Evolutionary conservation across 2,329 filamentous ascomycete genomes (phyloP).

Genomic region (Ascochyta viciae-villosae): DNA sequence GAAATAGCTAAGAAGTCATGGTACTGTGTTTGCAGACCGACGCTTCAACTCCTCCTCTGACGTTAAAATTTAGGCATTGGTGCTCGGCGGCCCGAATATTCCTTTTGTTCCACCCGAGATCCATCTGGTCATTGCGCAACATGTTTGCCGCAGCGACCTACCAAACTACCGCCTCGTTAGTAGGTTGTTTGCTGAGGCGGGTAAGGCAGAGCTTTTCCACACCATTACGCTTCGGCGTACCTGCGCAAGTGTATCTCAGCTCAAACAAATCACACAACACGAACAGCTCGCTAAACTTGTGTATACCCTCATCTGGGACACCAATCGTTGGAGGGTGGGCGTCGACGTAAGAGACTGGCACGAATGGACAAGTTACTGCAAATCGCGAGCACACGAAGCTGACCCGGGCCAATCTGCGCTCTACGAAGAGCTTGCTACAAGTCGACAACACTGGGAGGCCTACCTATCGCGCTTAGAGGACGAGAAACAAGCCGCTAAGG

Average conservation of each 20-base stretch:
- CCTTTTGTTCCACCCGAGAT: slow-evolving; percentile 24
- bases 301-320: slow-evolving; percentile 20
- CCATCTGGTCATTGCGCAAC: slow-evolving; percentile 15
- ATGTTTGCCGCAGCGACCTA: slow-evolving; percentile 14
- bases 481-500: neutral
- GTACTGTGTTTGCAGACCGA: neutral
- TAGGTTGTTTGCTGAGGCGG: slow-evolving; percentile 9
- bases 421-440: neutral
- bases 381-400: neutral
- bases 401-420: slow-evolving; percentile 1
- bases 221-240: slow-evolving; percentile 21
- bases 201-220: slow-evolving; percentile 14
- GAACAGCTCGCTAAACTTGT: slow-evolving; percentile 15
- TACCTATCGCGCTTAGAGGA: slow-evolving; percentile 16
- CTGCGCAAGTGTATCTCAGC: slow-evolving; percentile 11
- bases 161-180: slow-evolving; percentile 21
- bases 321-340: slow-evolving; percentile 15
- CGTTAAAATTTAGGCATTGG: neutral
- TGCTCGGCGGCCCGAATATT: neutral
- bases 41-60: neutral
- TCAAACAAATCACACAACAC: slow-evolving; percentile 9
- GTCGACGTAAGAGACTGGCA: slow-evolving; percentile 4
- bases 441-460: slow-evolving; percentile 15
- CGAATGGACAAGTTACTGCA: slow-evolving; percentile 19
- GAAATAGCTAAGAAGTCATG: neutral